A percentile compares a stretch with the other conserved stretches of the same genome.
Evolutionary conservation across 2,329 filamentous ascomycete genomes (phyloP).

Genomic region (Trichoderma citrinoviride): DNA sequence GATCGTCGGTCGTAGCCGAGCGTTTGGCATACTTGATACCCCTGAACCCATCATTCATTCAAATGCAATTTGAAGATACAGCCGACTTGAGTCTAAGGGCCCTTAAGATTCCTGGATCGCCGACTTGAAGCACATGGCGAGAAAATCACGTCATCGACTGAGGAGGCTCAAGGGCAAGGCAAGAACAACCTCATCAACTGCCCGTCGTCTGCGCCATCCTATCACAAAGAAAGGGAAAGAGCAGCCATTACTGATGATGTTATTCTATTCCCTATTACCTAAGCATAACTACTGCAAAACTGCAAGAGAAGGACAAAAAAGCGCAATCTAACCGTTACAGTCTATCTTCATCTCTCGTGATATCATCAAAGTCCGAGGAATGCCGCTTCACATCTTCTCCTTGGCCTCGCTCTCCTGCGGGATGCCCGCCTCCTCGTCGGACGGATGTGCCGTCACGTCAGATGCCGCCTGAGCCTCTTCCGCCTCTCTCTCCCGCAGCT

Average conservation of each 20-base stretch:
- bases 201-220: no score
- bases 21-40: no score
- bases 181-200: neutral
- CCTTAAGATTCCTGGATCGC: no score
- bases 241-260: neutral
- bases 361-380: neutral
- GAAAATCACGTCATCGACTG: neutral
- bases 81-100: no score
- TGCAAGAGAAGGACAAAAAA: neutral
- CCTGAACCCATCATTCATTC: no score
- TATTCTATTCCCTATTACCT: neutral
- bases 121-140: no score
- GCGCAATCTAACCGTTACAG: neutral
- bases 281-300: neutral
- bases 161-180: neutral
- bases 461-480: neutral
- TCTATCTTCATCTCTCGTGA: neutral
- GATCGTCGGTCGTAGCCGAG: no score
- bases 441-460: neutral
- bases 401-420: neutral
- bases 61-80: no score
- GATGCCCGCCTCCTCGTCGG: constrained; percentile 5
- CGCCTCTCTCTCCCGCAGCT: neutral
- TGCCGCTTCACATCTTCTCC: neutral
- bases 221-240: no score